Conservation (phyloP, 441 rosid genomes). For the Adansonia rubrostipa region DNA sequence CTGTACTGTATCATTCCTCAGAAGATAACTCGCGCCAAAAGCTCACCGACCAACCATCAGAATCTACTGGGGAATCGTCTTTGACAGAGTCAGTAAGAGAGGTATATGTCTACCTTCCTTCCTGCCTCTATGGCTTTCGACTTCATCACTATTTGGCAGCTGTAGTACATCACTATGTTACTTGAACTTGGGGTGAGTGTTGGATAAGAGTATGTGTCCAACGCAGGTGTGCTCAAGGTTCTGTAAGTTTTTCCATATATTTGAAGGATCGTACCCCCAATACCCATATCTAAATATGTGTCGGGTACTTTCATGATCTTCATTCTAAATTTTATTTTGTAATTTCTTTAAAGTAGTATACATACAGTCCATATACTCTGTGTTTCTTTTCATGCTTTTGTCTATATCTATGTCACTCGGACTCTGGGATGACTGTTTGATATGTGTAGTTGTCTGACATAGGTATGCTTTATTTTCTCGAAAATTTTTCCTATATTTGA, state of each 20-base stretch:
- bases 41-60: slow-evolving; percentile 38
- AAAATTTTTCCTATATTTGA: no score
- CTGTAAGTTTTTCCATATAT: no score
- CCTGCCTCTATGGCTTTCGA: slow-evolving; percentile 14
- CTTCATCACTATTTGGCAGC: slow-evolving; percentile 5
- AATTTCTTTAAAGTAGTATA: background rate
- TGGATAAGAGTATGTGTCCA: no score
- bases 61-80: slow-evolving; percentile 49
- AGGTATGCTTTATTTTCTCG: no score
- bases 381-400: background rate
- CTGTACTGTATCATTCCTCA: slow-evolving; percentile 36
- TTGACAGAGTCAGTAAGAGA: slow-evolving; percentile 41
- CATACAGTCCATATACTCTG: background rate
- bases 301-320: background rate
- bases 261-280: no score
- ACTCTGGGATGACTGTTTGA: no score
- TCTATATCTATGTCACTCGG: no score
- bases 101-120: slow-evolving; percentile 42
- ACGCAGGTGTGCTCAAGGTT: no score
- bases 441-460: no score
- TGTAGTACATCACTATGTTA: background rate
- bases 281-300: no score
- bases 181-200: background rate
- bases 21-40: slow-evolving; percentile 38
- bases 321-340: background rate